Conservation (phyloP, 2,329 filamentous ascomycete species). For the Ophiostoma triangulosporum region DNA sequence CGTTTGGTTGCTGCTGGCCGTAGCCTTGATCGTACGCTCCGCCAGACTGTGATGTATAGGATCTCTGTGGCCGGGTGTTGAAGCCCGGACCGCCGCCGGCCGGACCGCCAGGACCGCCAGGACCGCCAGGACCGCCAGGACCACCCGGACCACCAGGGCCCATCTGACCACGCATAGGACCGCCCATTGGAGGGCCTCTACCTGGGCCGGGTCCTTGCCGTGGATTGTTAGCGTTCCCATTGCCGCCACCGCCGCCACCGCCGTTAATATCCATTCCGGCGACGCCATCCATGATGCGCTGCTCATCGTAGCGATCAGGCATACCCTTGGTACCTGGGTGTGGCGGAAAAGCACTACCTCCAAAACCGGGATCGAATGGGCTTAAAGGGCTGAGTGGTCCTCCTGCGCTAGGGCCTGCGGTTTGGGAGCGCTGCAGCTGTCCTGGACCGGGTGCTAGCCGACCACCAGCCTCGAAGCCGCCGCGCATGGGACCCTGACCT, state of each 20-base stretch:
- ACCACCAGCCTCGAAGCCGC: conserved; percentile 16
- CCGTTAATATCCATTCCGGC: conserved; percentile 28
- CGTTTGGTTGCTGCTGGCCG: conserved; percentile 21
- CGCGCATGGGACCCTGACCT: conserved; percentile 24
- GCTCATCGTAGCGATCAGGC: conserved; percentile 28
- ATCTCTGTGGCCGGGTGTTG: conserved; percentile 9
- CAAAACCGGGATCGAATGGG: conserved; percentile 23
- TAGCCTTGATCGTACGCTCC: conserved; percentile 21
- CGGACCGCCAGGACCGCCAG: conserved; percentile 2
- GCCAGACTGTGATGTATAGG: conserved; percentile 15
- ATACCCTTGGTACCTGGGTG: conserved; percentile 28
- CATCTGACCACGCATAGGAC: conserved; percentile 8
- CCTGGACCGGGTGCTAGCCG: conserved; percentile 23
- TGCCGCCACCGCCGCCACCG: no score
- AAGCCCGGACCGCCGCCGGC: conserved; percentile 9
- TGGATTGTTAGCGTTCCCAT: conserved; percentile 6
- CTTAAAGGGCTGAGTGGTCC: conserved; percentile 8
- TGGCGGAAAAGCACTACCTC: conserved; percentile 28
- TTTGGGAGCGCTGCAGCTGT: conserved; percentile 19
- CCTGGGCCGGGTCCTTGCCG: conserved; percentile 13
- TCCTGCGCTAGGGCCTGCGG: conserved; percentile 14
- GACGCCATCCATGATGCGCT: conserved; percentile 29
- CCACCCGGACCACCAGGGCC: conserved; percentile 10
- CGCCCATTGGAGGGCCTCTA: conserved; percentile 17
- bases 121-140: conserved; percentile 11